Percentiles rank a stretch among this genome's conserved stretches.
Evolutionary conservation across 2,329 filamentous ascomycete genomes (phyloP).

Genomic region (Boeremia exigua): DNA sequence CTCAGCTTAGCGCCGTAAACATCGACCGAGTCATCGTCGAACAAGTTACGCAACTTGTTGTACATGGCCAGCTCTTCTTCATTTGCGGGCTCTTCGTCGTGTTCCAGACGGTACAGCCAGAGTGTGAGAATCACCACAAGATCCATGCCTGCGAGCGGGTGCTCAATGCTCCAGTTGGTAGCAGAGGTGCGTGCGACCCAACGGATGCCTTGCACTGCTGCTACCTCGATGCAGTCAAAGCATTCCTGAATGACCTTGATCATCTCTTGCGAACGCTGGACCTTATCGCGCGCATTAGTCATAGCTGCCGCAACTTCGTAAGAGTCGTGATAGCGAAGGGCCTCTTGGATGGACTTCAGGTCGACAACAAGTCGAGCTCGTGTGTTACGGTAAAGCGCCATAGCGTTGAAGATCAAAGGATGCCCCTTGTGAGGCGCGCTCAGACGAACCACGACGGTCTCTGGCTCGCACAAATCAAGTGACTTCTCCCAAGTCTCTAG

Average conservation of each 20-base stretch:
- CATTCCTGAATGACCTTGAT: slow-evolving; percentile 98
- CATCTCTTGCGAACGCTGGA: slow-evolving; percentile 96
- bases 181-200: slow-evolving; percentile 98
- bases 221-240: slow-evolving; percentile 96
- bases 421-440: slow-evolving; percentile 96
- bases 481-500: slow-evolving; percentile 99
- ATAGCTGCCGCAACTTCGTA: slow-evolving; percentile 97
- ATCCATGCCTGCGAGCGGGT: slow-evolving; percentile 94
- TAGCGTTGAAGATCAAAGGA: slow-evolving; percentile 96
- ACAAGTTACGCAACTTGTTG: slow-evolving; percentile 87
- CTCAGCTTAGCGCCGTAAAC: slow-evolving; percentile 83
- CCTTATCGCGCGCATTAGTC: slow-evolving; percentile 90
- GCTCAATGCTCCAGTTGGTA: slow-evolving; percentile 98
- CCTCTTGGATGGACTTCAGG: slow-evolving; percentile 93
- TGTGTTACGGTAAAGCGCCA: slow-evolving; percentile 95
- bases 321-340: slow-evolving; percentile 92
- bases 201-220: slow-evolving; percentile 89
- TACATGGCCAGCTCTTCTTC: slow-evolving; percentile 89
- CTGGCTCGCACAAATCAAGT: slow-evolving; percentile 88
- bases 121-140: slow-evolving; percentile 97
- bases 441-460: slow-evolving; percentile 84
- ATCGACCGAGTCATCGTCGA: slow-evolving; percentile 88
- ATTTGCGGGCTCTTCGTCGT: slow-evolving; percentile 90
- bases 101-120: slow-evolving; percentile 99
- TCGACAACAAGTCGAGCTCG: slow-evolving; percentile 92